These are phyloP conservation scores for Gypsophila paniculata DNA, from an alignment of 179 eudicot genomes.

Conservation along the genomic window DNA sequence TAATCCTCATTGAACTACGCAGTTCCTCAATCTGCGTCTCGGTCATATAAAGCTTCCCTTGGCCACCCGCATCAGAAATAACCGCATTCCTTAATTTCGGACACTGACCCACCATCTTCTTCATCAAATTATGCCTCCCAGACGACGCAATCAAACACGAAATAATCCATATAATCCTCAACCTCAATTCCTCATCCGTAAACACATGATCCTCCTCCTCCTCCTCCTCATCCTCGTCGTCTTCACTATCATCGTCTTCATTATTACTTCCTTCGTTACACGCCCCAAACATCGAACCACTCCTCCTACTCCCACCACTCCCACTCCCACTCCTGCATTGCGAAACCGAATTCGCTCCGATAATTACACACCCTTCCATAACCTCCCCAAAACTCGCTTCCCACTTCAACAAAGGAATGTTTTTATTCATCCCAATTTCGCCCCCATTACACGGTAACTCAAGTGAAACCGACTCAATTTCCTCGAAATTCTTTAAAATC, in stretches of 20 bases:
- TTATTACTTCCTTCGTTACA: background rate
- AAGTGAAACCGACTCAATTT: slow-evolving; percentile 32
- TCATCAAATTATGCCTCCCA: slow-evolving; percentile 56
- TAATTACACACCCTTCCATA: slow-evolving; percentile 45
- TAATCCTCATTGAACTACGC: slow-evolving; percentile 16
- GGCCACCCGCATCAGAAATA: slow-evolving; percentile 46
- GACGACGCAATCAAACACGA: slow-evolving; percentile 64
- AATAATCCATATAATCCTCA: slow-evolving; percentile 65
- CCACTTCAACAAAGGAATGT: slow-evolving; percentile 50
- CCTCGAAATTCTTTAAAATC: slow-evolving; percentile 39
- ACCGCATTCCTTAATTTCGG: slow-evolving; percentile 28
- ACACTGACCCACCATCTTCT: slow-evolving; percentile 30
- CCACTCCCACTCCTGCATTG: slow-evolving; percentile 2
- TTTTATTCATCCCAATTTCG: slow-evolving; percentile 26
- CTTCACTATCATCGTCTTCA: no score
- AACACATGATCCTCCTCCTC: slow-evolving; percentile 12
- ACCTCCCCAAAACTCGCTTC: slow-evolving; percentile 60
- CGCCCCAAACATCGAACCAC: background rate
- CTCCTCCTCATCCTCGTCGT: no score
- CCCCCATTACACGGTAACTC: slow-evolving; percentile 50
- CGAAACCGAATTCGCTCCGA: slow-evolving; percentile 43
- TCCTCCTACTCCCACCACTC: background rate
- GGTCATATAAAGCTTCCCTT: slow-evolving; percentile 55
- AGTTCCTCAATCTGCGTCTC: slow-evolving; percentile 40
- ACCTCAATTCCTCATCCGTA: slow-evolving; percentile 43